A percentile compares a stretch with the other conserved stretches of the same genome.
Conservation (phyloP, 306 rosid species). For the Sindora glabra region DNA sequence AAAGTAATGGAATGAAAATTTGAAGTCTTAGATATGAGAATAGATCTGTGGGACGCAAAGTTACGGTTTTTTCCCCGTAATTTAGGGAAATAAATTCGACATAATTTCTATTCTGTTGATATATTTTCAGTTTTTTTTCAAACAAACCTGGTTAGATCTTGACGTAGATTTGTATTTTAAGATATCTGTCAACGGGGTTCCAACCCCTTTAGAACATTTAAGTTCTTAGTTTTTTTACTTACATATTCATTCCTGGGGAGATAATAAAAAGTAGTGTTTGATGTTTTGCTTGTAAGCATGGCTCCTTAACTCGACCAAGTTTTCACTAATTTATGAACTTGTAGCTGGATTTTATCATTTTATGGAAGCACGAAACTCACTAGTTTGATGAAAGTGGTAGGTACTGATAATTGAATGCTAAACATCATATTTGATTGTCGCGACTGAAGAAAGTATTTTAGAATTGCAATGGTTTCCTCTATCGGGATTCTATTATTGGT, state of each 20-base stretch:
- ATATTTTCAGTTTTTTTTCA: neutral
- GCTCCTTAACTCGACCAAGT: neutral
- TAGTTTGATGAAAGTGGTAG: neutral
- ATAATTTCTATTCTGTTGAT: neutral
- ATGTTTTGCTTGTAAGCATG: neutral
- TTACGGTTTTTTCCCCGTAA: neutral
- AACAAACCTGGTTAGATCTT: neutral
- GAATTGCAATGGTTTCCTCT: neutral
- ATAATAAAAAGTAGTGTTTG: neutral
- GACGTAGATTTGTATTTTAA: neutral
- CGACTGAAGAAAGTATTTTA: neutral
- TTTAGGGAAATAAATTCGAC: neutral
- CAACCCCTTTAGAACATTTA: constrained; percentile 2
- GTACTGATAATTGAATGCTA: neutral
- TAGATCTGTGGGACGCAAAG: neutral
- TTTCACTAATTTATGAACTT: neutral
- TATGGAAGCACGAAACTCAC: neutral
- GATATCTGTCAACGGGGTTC: neutral
- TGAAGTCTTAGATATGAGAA: neutral
- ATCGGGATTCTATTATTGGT: neutral
- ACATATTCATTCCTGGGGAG: neutral
- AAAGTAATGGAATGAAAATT: neutral
- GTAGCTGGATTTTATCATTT: constrained; percentile 1
- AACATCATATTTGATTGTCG: neutral
- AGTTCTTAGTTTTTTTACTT: neutral